Evolutionary conservation across 352 stramenopile species (phyloP), one percentile per base, ranked within the genome.

Genomic region (Halophytophthora batemanensis): DNA sequence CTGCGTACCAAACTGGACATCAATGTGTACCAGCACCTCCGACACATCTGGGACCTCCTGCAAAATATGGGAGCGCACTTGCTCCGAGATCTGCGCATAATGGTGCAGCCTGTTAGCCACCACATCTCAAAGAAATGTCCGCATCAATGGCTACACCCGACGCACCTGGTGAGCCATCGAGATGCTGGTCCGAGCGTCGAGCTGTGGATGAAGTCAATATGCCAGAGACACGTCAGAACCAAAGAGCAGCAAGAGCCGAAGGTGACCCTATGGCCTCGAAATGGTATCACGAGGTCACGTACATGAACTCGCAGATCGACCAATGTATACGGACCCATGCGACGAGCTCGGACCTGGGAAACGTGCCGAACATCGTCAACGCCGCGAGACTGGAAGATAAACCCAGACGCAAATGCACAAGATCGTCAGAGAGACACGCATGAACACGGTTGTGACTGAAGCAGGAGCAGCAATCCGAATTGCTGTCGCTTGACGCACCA

Each of bases 241-340:
- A n/a, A n/a, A n/a, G n/a, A n/a, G n/a, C n/a, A n/a, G n/a, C n/a
- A n/a, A n/a, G n/a, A n/a, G n/a, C n/a, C n/a, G n/a, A n/a, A n/a
- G n/a, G n/a, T n/a, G n/a, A n/a, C n/a, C n/a, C n/a, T n/a, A n/a
- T n/a, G n/a, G n/a, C n/a, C n/a, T n/a, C n/a, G n/a, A n/a, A n/a
- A n/a, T n/a, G n/a, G n/a, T n/a, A n/a, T n/a, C n/a, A n/a, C n/a
- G n/a, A n/a, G n/a, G n/a, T n/a, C 28, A 76, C 81, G 50, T 67
- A 93, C 83, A 58, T 96, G 82, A 43, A 93, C 72, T 11, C 83
- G 82, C 34, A 96, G 55, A 42, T 96, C 86, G 14, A 96, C 86
- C 3, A 94, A 55, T 2, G 83, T 92, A 56, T 94, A 96, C 12
- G 83, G 82, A 5, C 86, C 86, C 86, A 96, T 96, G 42, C 83